A percentile compares a stretch with the other conserved stretches of the same genome.
Evolutionary conservation across 2,329 filamentous ascomycete genomes (phyloP).

Genomic region (Fusarium coffeatum): DNA sequence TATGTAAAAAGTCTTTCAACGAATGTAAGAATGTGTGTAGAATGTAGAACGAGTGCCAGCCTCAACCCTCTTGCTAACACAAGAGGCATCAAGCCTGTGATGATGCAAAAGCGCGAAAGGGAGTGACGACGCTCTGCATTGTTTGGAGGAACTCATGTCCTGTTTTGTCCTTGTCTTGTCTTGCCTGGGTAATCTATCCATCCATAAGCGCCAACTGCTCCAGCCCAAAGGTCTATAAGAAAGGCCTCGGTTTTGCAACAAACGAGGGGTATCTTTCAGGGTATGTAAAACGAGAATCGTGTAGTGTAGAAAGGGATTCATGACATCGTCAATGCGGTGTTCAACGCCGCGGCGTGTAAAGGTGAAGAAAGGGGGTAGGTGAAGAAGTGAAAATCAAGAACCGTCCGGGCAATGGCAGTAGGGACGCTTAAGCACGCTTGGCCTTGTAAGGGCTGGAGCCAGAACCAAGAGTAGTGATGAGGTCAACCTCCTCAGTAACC

Average conservation of each 20-base stretch:
- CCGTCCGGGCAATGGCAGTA: slow-evolving; percentile 25
- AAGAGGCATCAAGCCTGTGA: slow-evolving; percentile 47
- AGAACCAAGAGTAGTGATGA: slow-evolving; percentile 63
- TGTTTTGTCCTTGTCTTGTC: slow-evolving; percentile 30
- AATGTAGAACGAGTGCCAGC: slow-evolving; percentile 48
- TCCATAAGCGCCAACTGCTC: slow-evolving; percentile 45
- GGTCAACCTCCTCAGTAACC: slow-evolving; percentile 59
- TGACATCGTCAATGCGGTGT: slow-evolving; percentile 46
- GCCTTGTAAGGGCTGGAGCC: slow-evolving; percentile 44
- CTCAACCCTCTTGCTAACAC: slow-evolving; percentile 41
- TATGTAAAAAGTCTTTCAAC: slow-evolving; percentile 38
- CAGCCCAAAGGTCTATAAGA: slow-evolving; percentile 45
- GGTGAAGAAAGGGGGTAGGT: slow-evolving; percentile 10
- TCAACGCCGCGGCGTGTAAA: slow-evolving; percentile 42
- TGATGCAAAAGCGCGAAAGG: slow-evolving; percentile 27
- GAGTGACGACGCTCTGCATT: slow-evolving; percentile 24
- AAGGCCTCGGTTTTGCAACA: slow-evolving; percentile 40
- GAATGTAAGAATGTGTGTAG: slow-evolving; percentile 45
- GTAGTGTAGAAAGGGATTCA: slow-evolving; percentile 35
- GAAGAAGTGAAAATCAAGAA: slow-evolving; percentile 28
- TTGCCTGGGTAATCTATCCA: slow-evolving; percentile 38
- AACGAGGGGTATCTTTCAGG: slow-evolving; percentile 49
- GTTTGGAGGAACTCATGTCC: slow-evolving; percentile 13
- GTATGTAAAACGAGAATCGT: slow-evolving; percentile 42
- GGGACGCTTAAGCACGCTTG: slow-evolving; percentile 23